Percentiles rank a stretch among this genome's conserved stretches.
phyloP scores from a whole-genome alignment of 1,284 basidiomycete genomes.

The Microbotryomycetes sp. region DNA sequence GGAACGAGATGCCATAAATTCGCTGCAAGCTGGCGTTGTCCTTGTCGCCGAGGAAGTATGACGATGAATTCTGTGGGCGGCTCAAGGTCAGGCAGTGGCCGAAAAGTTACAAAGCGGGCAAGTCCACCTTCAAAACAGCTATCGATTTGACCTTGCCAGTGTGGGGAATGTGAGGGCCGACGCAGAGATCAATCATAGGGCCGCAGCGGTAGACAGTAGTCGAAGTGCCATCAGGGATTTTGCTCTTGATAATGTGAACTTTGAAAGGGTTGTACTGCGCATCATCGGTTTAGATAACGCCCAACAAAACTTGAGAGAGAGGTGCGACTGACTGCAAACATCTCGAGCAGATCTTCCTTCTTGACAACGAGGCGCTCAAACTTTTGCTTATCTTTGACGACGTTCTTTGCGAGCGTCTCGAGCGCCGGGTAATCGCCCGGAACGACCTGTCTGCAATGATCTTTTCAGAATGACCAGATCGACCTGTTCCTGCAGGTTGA shows the following conservation, averaged over 20 bases:
- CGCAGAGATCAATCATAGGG: constrained; percentile 95
- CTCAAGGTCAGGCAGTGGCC: background rate
- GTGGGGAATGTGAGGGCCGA: constrained; percentile 95
- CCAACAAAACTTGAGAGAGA: background rate
- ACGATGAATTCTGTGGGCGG: constrained; percentile 73
- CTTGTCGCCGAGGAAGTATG: constrained; percentile 94
- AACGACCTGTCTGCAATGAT: constrained; percentile 56
- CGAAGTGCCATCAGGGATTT: constrained; percentile 92
- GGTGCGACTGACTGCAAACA: constrained; percentile 72
- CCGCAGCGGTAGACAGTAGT: constrained; percentile 99
- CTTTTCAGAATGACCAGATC: too few species aligned
- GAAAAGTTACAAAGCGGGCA: background rate
- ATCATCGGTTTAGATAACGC: background rate
- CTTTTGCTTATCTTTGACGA: constrained; percentile 93
- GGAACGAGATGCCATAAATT: constrained; percentile 98
- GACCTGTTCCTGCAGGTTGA: background rate
- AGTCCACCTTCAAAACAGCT: constrained; percentile 76
- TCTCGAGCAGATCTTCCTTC: constrained; percentile 89
- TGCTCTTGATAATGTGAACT: constrained; percentile 87
- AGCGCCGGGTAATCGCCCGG: constrained; percentile 78
- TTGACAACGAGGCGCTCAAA: constrained; percentile 91
- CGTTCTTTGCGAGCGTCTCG: constrained; percentile 79
- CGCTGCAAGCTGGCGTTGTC: constrained; percentile 94
- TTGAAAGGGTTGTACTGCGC: constrained; percentile 99
- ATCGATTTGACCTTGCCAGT: constrained; percentile 96